phyloP scores from a whole-genome alignment of 1,139 yeast genomes.

The Geotrichum macrosporum region DNA sequence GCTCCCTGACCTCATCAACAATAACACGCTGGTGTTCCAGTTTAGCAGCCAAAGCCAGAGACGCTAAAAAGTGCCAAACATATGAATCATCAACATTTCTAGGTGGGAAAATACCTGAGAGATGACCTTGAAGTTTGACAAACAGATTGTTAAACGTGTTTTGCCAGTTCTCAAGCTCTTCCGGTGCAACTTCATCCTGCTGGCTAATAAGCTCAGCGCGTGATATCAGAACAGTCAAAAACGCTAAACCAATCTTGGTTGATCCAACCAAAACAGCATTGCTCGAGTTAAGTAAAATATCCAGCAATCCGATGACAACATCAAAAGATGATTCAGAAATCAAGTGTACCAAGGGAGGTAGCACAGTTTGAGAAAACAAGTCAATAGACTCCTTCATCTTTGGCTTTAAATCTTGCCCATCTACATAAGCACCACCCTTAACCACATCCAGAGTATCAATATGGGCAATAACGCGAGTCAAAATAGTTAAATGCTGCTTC shows the following conservation, averaged over 20 bases:
- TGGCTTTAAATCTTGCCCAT: slow-evolving; percentile 47
- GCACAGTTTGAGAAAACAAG: slow-evolving; percentile 72
- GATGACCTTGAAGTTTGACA: slow-evolving; percentile 71
- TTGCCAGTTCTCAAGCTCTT: slow-evolving; percentile 69
- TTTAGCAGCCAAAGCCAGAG: slow-evolving; percentile 88
- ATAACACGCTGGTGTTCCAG: slow-evolving; percentile 89
- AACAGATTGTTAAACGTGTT: slow-evolving; percentile 78
- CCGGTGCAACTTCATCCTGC: slow-evolving; percentile 47
- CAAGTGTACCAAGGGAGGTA: slow-evolving; percentile 80
- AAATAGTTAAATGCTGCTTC: slow-evolving; percentile 73
- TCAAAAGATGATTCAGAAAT: slow-evolving; percentile 78
- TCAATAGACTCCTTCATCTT: slow-evolving; percentile 64
- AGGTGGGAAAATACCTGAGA: slow-evolving; percentile 81
- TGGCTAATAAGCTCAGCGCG: slow-evolving; percentile 92
- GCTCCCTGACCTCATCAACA: slow-evolving; percentile 91
- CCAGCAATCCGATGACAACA: slow-evolving; percentile 77
- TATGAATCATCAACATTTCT: slow-evolving; percentile 68
- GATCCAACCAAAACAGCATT: slow-evolving; percentile 66
- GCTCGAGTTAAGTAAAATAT: slow-evolving; percentile 54
- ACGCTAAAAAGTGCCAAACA: slow-evolving; percentile 96
- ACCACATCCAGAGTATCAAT: slow-evolving; percentile 77
- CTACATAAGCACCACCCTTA: slow-evolving; percentile 71
- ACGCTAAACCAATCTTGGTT: slow-evolving; percentile 81
- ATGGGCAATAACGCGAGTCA: slow-evolving; percentile 77
- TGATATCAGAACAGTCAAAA: slow-evolving; percentile 81